Conservation (phyloP, 2,329 filamentous ascomycete species). For the Calonectria pseudoreteaudii region DNA sequence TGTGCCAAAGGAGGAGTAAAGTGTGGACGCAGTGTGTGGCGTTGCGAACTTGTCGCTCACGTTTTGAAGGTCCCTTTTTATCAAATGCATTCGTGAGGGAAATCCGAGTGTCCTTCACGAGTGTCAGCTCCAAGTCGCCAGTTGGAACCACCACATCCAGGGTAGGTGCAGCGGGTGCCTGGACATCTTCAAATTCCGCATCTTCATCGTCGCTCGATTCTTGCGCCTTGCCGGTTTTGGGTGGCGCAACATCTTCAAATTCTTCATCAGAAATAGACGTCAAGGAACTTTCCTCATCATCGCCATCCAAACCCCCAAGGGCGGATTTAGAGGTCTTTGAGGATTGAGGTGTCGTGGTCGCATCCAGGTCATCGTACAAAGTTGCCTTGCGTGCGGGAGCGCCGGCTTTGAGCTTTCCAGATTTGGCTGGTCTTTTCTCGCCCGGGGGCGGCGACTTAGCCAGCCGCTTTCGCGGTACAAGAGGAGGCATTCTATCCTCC, state of each 20-base stretch:
- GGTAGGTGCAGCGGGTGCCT: conserved; percentile 69
- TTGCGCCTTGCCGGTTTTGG: conserved; percentile 55
- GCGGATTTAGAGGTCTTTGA: conserved; percentile 56
- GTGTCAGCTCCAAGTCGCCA: conserved; percentile 80
- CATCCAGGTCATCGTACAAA: conserved; percentile 72
- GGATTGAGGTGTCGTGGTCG: conserved; percentile 57
- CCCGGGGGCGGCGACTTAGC: conserved; percentile 57
- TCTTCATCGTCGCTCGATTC: conserved; percentile 52
- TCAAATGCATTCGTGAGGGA: conserved; percentile 70
- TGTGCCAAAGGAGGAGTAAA: conserved; percentile 88
- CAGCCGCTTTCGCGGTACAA: conserved; percentile 74
- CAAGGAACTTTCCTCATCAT: conserved; percentile 59
- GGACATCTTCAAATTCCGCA: conserved; percentile 72
- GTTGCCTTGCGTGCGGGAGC: conserved; percentile 62
- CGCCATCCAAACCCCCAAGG: conserved; percentile 57
- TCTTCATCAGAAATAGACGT: conserved; percentile 69
- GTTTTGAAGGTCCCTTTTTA: conserved; percentile 89
- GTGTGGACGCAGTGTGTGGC: conserved; percentile 91
- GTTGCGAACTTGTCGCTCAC: conserved; percentile 81
- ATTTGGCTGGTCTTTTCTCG: conserved; percentile 43
- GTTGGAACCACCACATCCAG: conserved; percentile 62
- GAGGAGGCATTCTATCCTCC: conserved; percentile 70
- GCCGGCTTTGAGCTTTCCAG: conserved; percentile 33
- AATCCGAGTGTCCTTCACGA: conserved; percentile 70
- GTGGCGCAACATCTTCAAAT: conserved; percentile 59